phyloP scores from a whole-genome alignment of 192 early-diverging fungal genomes.

The Coemansia sp. region DNA sequence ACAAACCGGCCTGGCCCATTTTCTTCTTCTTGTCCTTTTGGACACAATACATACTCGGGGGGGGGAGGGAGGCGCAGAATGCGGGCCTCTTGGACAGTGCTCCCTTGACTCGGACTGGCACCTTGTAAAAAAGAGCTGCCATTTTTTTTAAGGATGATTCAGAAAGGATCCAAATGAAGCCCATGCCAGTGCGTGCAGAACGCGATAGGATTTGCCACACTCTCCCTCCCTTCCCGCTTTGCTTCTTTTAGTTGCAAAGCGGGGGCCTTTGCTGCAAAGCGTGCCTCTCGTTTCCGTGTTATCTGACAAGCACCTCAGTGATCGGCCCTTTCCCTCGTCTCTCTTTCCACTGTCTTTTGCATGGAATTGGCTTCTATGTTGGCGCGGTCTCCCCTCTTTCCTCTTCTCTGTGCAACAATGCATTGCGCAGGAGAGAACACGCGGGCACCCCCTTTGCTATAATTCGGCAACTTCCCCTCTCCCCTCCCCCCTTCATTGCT shows the following conservation, averaged over 20 bases:
- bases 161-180: background rate
- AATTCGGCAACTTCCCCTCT: no score
- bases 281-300: background rate
- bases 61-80: conserved; percentile 4
- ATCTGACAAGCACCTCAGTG: background rate
- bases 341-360: background rate
- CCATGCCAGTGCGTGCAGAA: background rate
- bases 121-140: background rate
- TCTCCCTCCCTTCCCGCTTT: background rate
- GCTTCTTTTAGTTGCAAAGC: background rate
- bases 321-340: conserved; percentile 1
- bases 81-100: background rate
- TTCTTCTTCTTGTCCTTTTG: background rate
- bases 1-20: conserved; percentile 1
- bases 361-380: no score
- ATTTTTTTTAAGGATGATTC: no score
- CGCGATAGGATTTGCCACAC: background rate
- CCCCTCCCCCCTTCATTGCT: no score
- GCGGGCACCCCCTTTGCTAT: no score
- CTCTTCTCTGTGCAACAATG: no score
- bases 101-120: background rate
- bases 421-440: no score
- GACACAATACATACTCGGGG: conserved; percentile 6
- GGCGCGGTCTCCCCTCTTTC: no score
- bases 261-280: background rate